A percentile compares a stretch with the other conserved stretches of the same genome.
Conservation (phyloP, 129 eudicot genomes). For the Kitagawia praeruptora region DNA sequence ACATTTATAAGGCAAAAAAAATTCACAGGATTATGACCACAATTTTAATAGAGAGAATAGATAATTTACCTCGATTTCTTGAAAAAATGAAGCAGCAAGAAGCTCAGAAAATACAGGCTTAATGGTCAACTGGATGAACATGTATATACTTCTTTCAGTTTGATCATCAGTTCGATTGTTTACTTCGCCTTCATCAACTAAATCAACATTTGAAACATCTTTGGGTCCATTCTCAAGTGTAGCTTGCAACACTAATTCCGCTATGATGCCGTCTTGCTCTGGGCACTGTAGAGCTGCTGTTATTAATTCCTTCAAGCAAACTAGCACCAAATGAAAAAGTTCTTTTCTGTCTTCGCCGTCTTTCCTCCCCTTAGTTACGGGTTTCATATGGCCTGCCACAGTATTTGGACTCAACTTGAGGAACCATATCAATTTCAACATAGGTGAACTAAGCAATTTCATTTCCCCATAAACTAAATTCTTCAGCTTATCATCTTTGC, state of each 20-base stretch:
- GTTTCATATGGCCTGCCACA: conserved; percentile 28
- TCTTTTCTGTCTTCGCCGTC: conserved; percentile 48
- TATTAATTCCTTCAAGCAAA: conserved; percentile 56
- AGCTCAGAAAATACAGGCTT: conserved; percentile 56
- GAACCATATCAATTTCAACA: conserved; percentile 44
- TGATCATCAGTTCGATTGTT: conserved; percentile 24
- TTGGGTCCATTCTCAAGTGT: conserved; percentile 22
- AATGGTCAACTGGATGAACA: conserved; percentile 38
- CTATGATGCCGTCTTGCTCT: conserved; percentile 33
- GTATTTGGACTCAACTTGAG: conserved; percentile 26
- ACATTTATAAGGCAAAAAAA: neutral
- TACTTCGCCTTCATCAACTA: conserved; percentile 22
- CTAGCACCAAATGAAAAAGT: conserved; percentile 36
- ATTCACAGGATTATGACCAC: conserved; percentile 4
- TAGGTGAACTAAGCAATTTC: conserved; percentile 53
- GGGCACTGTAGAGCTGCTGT: conserved; percentile 26
- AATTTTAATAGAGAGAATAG: neutral
- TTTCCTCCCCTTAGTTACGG: conserved; percentile 43
- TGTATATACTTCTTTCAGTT: conserved; percentile 26
- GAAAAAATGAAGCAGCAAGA: conserved; percentile 49
- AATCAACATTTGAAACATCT: conserved; percentile 13
- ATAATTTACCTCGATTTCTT: conserved; percentile 59
- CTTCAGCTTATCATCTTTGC: conserved; percentile 47
- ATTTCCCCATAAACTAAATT: conserved; percentile 60
- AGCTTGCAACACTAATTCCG: conserved; percentile 39